These are phyloP conservation scores for Inga laurina DNA, from an alignment of 306 rosid genomes.

Conservation along the genomic window DNA sequence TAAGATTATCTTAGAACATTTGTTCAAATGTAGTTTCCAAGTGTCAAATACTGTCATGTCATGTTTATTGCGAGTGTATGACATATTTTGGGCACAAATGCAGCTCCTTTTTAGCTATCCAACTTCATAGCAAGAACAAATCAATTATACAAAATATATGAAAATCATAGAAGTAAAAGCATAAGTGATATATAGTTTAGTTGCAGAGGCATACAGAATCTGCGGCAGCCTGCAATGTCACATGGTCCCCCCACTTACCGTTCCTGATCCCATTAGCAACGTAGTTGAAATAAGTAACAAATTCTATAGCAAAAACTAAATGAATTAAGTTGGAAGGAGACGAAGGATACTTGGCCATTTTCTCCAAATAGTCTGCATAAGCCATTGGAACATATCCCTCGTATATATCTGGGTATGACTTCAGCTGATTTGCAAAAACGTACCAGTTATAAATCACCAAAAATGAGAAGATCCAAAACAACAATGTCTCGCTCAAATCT, in stretches of 20 bases:
- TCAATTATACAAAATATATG: neutral
- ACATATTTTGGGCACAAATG: neutral
- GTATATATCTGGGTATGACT: slow-evolving; percentile 9
- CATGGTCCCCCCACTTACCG: slow-evolving; percentile 3
- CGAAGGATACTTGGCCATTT: neutral
- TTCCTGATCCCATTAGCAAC: neutral
- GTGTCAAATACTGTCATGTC: neutral
- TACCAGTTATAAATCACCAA: neutral
- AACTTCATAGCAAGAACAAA: neutral
- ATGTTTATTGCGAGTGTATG: neutral
- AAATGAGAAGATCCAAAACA: neutral
- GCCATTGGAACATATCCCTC: slow-evolving; percentile 19
- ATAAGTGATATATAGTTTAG: neutral
- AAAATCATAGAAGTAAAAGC: neutral
- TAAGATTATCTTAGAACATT: neutral
- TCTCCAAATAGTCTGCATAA: slow-evolving; percentile 1
- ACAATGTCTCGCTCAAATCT: neutral
- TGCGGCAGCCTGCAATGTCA: slow-evolving; percentile 5
- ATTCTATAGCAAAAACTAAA: neutral
- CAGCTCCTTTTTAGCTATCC: neutral
- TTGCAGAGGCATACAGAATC: neutral
- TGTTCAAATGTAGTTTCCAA: neutral
- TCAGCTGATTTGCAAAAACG: slow-evolving; percentile 5
- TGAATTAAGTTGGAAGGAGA: neutral
- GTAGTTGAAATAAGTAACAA: neutral